These are phyloP conservation scores for Ramaria sp. DNA, from an alignment of 768 basidiomycete genomes.

Conservation along the genomic window DNA sequence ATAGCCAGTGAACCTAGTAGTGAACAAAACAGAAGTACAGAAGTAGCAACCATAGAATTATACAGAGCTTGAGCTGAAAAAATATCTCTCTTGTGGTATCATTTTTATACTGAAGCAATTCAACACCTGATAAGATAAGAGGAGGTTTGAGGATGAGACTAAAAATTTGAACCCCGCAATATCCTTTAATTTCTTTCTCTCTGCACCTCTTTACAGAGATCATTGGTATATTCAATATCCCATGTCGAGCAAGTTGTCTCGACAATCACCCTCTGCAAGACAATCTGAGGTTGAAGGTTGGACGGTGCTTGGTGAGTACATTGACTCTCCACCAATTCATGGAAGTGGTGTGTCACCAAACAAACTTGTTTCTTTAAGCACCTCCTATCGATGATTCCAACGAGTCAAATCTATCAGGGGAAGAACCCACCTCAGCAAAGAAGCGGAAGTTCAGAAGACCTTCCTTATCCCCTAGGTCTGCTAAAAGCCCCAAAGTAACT, in stretches of 20 bases:
- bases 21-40: no score
- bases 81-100: no score
- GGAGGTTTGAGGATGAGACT: no score
- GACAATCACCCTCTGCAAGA: background rate
- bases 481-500: background rate
- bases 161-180: no score
- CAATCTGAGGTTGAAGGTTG: background rate
- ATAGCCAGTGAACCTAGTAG: no score
- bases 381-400: background rate
- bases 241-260: background rate
- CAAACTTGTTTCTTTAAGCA: background rate
- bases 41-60: no score
- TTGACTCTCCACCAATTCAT: background rate
- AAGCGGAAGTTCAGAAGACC: background rate
- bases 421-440: background rate
- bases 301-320: background rate
- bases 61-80: no score
- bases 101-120: no score
- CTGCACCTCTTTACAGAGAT: no score
- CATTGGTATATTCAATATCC: background rate
- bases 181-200: no score
- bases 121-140: no score
- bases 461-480: background rate
- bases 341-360: no score
- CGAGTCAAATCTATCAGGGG: background rate